Evolutionary conservation across 139 green algal species (phyloP), one percentile per base, ranked within the genome.

Genomic region (Chlorella sp.): DNA sequence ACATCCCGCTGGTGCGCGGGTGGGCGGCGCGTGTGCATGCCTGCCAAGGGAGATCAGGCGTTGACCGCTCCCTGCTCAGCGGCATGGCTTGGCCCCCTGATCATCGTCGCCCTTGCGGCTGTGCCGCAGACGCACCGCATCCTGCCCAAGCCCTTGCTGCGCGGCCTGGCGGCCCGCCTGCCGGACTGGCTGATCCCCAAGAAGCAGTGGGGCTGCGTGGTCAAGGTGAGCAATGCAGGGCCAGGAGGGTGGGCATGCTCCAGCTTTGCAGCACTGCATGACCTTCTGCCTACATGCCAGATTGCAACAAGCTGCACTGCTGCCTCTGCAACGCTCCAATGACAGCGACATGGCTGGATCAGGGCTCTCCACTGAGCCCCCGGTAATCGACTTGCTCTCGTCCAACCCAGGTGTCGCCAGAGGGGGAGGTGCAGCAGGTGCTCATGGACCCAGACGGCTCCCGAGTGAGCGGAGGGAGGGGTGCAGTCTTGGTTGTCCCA

Each of bases 391-490:
- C n/a, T n/a, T n/a, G n/a, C n/a, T n/a, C n/a, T n/a, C n/a, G n/a
- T n/a, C n/a, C n/a, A n/a, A n/a, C n/a, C n/a, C 85, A 89, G 88
- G 57, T 91, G 18, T 85, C 65, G 0, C n/a, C 55, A 3, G 69
- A 81, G 13, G 89, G 89, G 0, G 21, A 87, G 36, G 89, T 91
- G 32, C 12, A 88, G 69, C 60, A 85, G 20, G 63, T 76, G 3
- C 81, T 94, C 57, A 67, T 83, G 47, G 91, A 94, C 84, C 87
- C 86, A 3, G 79, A 72, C 9, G 91, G 91, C 47, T 16, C 4
- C n/a, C 83, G 74, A 55, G 78, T 94, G 26, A 51, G 25, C 57
- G 62, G 11, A 21, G 15, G 51, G 44, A 11, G 7, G 11, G 7
- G 11, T 17, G 7, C 44, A 55, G 44, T 7, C 44, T 55, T 55